phyloP scores from a whole-genome alignment of 2,329 filamentous ascomycete genomes.

The Phialocephala subalpina region DNA sequence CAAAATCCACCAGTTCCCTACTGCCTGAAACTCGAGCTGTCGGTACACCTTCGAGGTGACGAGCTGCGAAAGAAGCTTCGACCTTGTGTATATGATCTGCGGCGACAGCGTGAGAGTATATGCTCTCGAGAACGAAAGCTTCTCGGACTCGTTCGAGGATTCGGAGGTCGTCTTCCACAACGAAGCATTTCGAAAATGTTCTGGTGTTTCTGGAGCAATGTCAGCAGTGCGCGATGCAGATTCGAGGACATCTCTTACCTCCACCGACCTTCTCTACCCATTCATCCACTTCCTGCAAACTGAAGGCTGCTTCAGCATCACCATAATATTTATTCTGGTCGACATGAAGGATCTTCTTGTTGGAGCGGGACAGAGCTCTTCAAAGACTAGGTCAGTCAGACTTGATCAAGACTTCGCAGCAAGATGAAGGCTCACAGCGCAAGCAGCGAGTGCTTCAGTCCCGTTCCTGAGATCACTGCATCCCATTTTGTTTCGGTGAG shows the following conservation, averaged over 20 bases:
- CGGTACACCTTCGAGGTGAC: conserved; percentile 90
- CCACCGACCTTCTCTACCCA: conserved; percentile 65
- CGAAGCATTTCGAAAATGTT: conserved; percentile 40
- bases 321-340: conserved; percentile 92
- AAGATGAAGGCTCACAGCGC: conserved; percentile 66
- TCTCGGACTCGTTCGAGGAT: conserved; percentile 45
- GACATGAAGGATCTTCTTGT: conserved; percentile 89
- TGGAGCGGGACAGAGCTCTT: conserved; percentile 91
- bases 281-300: conserved; percentile 78
- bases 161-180: conserved; percentile 37
- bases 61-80: conserved; percentile 77
- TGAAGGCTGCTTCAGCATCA: conserved; percentile 84
- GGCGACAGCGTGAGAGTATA: conserved; percentile 88
- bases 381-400: conserved; percentile 76
- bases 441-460: conserved; percentile 79
- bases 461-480: conserved; percentile 80
- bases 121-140: conserved; percentile 70
- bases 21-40: conserved; percentile 91
- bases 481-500: conserved; percentile 80
- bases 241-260: conserved; percentile 38
- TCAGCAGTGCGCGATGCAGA: neutral
- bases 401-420: conserved; percentile 19
- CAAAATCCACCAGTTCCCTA: conserved; percentile 91
- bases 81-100: conserved; percentile 85
- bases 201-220: conserved; percentile 27